Conservation (phyloP, 73 alveolate genomes). For the Durusdinium trenchii region DNA sequence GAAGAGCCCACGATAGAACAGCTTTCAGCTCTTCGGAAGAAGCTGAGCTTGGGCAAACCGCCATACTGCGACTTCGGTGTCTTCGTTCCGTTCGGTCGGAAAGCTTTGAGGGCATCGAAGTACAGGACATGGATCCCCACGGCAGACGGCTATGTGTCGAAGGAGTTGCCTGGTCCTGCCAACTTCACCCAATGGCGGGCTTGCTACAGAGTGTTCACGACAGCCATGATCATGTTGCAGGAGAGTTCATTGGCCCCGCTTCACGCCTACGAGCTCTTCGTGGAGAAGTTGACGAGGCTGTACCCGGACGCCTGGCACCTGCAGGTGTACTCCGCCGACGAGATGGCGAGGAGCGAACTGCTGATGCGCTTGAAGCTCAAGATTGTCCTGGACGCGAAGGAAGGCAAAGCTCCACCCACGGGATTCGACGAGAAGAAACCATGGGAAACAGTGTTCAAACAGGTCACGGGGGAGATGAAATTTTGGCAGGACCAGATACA, state of each 20-base stretch:
- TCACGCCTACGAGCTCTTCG: not conserved
- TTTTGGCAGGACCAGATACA: not conserved
- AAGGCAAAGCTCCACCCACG: not conserved
- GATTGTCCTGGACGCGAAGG: not conserved
- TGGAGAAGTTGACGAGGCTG: not conserved
- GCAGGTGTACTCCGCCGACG: not conserved
- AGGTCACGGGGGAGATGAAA: not conserved
- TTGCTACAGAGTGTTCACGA: not conserved
- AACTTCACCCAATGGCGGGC: not conserved
- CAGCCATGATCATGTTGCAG: not conserved
- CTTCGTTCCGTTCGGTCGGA: not conserved
- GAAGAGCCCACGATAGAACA: slow-evolving; percentile 6
- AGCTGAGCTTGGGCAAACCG: not conserved
- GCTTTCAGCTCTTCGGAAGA: not conserved
- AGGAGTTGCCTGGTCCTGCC: not conserved
- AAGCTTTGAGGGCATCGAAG: not conserved
- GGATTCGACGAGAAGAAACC: not conserved
- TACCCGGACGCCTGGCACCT: not conserved
- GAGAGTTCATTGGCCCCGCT: not conserved
- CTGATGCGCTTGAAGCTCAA: not conserved
- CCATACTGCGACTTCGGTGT: not conserved
- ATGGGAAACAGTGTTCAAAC: not conserved
- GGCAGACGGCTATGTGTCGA: not conserved
- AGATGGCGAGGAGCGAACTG: not conserved
- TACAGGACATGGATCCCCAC: not conserved